Base-by-base conservation (phyloP, 805 yeast genomes). In the Wickerhamomyces silvicola region DNA sequence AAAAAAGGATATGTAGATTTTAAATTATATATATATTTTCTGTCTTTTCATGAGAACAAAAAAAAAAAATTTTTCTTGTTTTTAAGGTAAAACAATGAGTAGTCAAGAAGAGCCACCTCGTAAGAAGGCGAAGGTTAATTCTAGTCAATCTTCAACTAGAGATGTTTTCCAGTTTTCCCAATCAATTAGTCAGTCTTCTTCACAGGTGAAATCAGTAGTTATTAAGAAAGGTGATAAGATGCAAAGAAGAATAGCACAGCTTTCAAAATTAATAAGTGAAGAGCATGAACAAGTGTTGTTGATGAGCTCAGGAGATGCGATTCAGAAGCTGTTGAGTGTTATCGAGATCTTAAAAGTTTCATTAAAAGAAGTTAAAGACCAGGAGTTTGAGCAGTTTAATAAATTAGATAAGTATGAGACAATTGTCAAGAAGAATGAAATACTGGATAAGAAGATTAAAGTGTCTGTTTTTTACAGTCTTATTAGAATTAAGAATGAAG, bases 141-240 rank as follows among this genome's bases (percentile, higher is more conserved):
- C n/a, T n/a, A n/a, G n/a, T n/a, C n/a, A n/a, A n/a, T n/a, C n/a
- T n/a, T n/a, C n/a, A n/a, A n/a, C n/a, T n/a, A n/a, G n/a, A n/a
- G n/a, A n/a, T n/a, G n/a, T n/a, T n/a, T n/a, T n/a, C n/a, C n/a
- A n/a, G n/a, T n/a, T n/a, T n/a, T n/a, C n/a, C n/a, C n/a, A n/a
- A n/a, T n/a, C n/a, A n/a, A n/a, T n/a, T n/a, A n/a, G n/a, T n/a
- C n/a, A n/a, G n/a, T n/a, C 16, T 7, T 18, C 32, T 6, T 23
- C 14, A 18, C 6, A 25, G 10, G 19, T 24, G 4, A 17, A 24
- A 23, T 23, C 31, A 21, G n/a, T 39, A 1, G 33, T 44, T 4
- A 44, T 49, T 6, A 49, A 42, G 33, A 46, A 42, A 14, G 45
- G 44, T 16, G 54, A 50, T 23, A 46, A 43, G 25, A 45, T 50